Evolutionary conservation across 176 grass and related monocot genomes (phyloP), one percentile per base, ranked within the genome.

Genomic region (Zoysia pacifica): DNA sequence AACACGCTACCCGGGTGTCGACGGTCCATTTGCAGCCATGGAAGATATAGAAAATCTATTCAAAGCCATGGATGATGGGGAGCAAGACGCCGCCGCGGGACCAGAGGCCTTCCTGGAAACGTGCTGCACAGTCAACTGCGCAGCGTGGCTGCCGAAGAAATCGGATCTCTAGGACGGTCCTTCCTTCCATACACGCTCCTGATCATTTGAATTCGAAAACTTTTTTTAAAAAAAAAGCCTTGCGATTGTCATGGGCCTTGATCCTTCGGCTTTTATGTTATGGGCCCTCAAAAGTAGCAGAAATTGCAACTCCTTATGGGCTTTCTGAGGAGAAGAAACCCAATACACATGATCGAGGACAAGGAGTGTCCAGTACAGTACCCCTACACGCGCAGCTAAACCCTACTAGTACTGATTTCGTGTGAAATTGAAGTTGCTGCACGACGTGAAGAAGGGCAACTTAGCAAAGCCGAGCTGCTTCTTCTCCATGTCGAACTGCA

Each of bases 401-500:
- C 8, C n/a, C 19, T 61, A 61, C 19, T 61, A 61, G 19, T 61
- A 11, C 19, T 61, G 58, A 10, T 35, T 35, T 7, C 9, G n/a
- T n/a, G 58, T 28, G 58, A 61, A 61, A 35, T 90, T 86, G 62
- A 90, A 93, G 69, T 86, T 88, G 5, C 70, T 76, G 79, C 91
- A 88, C 0, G 85, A 80, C 40, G 83, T 74, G 0, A 53, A 81
- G 12, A 48, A 82, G 12, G 83, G 69, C 58, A 80, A 48, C 2
- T 70, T 61, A 0, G 62, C 88, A 48, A 86, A 90, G 1, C 88
- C 82, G 43, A 93, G 55, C 65, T 12, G 44, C 40, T 5, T 1
- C 54, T 79, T 91, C 56, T 80, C 81, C 20, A 61, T 28, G 52
- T 93, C 91, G 46, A 93, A 93, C 63, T 85, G 73, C 62, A 90